phyloP scores from a whole-genome alignment of 148 eudicot species.

The Nyssa sinensis region DNA sequence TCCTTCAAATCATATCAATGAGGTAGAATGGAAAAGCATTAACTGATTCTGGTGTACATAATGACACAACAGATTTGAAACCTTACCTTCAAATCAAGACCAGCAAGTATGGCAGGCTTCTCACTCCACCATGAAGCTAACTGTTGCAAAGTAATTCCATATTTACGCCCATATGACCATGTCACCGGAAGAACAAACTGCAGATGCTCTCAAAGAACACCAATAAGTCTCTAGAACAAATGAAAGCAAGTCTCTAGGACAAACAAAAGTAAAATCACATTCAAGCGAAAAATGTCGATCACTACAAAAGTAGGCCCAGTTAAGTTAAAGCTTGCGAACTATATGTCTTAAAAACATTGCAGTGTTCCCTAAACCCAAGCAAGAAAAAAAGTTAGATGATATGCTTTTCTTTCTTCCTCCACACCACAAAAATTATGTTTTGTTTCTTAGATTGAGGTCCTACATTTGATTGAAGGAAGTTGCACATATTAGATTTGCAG shows the following conservation, averaged over 20 bases:
- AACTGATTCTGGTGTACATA: not conserved
- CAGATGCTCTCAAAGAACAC: conserved; percentile 16
- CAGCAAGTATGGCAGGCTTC: conserved; percentile 92
- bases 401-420: too few species aligned
- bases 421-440: too few species aligned
- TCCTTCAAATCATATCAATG: not conserved
- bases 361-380: too few species aligned
- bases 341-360: too few species aligned
- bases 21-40: conserved; percentile 1
- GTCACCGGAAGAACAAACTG: conserved; percentile 94
- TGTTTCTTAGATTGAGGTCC: too few species aligned
- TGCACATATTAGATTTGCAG: too few species aligned
- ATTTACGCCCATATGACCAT: conserved; percentile 78
- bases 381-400: too few species aligned
- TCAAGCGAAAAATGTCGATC: not conserved
- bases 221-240: conserved; percentile 1
- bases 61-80: not conserved
- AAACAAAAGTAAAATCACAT: not conserved
- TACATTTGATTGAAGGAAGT: too few species aligned
- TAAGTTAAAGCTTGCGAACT: too few species aligned
- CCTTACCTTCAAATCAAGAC: conserved; percentile 67
- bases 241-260: not conserved
- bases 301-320: too few species aligned
- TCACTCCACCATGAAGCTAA: conserved; percentile 94
- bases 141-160: conserved; percentile 77